phyloP scores from a whole-genome alignment of 495 filamentous ascomycete genomes.

The Xanthoparmelia taractica region DNA sequence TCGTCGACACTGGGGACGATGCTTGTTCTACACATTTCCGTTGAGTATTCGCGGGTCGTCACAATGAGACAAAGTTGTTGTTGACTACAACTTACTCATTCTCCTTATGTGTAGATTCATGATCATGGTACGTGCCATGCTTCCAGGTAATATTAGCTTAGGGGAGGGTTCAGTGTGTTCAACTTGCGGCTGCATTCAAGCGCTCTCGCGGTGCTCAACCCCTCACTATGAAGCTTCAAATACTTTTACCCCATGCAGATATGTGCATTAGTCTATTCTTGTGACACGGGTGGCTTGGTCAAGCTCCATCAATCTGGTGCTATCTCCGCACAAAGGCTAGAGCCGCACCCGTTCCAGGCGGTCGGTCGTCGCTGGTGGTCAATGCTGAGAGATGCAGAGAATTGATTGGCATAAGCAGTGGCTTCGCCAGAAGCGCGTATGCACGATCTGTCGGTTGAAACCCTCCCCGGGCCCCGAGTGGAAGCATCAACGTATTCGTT shows the following conservation, averaged over 20 bases:
- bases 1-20: conserved; percentile 1
- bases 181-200: neutral
- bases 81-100: neutral
- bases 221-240: neutral
- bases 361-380: neutral
- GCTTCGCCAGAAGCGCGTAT: neutral
- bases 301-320: neutral
- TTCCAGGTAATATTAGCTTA: neutral
- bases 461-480: neutral
- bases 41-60: neutral
- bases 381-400: neutral
- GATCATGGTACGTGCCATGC: neutral
- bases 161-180: too few species aligned
- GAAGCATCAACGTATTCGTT: neutral
- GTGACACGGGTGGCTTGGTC: conserved; percentile 4
- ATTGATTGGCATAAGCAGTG: neutral
- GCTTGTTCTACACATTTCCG: neutral
- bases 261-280: neutral
- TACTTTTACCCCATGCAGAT: neutral
- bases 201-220: conserved; percentile 4
- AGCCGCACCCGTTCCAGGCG: conserved; percentile 2
- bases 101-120: neutral
- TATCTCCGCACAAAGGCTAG: neutral
- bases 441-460: neutral
- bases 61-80: neutral